Conservation (phyloP, 1,139 yeast genomes). For the Scheffersomyces lignicola region DNA sequence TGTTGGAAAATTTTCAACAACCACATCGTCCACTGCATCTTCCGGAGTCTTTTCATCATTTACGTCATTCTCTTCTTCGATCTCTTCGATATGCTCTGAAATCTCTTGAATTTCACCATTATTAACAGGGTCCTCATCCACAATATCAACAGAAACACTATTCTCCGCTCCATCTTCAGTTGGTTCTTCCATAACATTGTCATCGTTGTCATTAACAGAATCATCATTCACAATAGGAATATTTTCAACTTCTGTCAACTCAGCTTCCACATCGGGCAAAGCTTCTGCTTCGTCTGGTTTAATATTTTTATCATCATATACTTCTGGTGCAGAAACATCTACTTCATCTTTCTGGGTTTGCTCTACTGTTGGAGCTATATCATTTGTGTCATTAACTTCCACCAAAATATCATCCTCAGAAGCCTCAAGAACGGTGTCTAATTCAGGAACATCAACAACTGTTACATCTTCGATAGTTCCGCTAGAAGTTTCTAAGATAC, state of each 20-base stretch:
- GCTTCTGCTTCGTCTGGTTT: too few species aligned
- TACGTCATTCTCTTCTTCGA: constrained; percentile 5
- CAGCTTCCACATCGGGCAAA: too few species aligned
- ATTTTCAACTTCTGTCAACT: too few species aligned
- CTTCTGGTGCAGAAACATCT: too few species aligned
- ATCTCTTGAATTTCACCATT: neutral
- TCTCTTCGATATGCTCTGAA: neutral
- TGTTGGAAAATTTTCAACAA: too few species aligned
- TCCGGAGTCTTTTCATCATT: constrained; percentile 5
- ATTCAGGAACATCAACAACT: constrained; percentile 1
- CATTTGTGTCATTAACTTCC: neutral
- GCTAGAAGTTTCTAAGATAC: neutral
- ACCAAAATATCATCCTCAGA: neutral
- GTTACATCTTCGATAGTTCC: constrained; percentile 4
- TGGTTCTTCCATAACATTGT: too few species aligned
- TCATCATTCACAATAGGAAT: too few species aligned
- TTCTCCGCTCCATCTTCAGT: constrained; percentile 9
- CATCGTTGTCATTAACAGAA: too few species aligned
- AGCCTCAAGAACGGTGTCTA: neutral
- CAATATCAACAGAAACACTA: constrained; percentile 10
- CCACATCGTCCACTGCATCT: too few species aligned
- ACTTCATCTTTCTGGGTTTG: too few species aligned
- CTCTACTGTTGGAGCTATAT: neutral
- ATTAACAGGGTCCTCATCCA: neutral
- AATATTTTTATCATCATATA: too few species aligned